phyloP scores from a whole-genome alignment of 2,329 filamentous ascomycete genomes.

The Bipolaris victoriae region DNA sequence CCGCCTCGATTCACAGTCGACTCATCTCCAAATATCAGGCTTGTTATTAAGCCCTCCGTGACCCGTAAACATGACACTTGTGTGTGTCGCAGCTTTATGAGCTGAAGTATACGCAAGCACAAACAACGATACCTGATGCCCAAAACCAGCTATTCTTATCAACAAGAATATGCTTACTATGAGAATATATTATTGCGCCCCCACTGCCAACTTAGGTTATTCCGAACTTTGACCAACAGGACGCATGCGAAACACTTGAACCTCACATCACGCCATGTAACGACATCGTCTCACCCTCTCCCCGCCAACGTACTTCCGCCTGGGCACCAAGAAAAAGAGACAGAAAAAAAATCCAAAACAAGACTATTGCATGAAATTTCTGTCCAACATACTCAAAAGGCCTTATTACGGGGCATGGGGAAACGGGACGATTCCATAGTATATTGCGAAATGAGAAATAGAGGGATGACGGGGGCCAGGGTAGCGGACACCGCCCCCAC shows the following conservation, averaged over 20 bases:
- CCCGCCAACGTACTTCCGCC: background rate
- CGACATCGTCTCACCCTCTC: background rate
- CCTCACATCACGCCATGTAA: background rate
- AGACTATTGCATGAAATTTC: background rate
- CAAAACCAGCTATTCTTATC: too few relatives aligned
- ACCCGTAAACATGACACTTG: too few relatives aligned
- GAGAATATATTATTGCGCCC: too few relatives aligned
- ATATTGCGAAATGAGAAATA: slow-evolving; percentile 1
- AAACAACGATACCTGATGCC: too few relatives aligned
- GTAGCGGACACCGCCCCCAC: background rate
- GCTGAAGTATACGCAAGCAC: too few relatives aligned
- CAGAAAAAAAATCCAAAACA: background rate
- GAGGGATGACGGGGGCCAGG: slow-evolving; percentile 1
- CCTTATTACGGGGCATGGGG: background rate
- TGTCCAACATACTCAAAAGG: background rate
- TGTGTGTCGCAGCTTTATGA: too few relatives aligned
- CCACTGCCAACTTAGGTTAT: background rate
- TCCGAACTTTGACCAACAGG: background rate
- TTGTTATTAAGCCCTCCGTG: too few relatives aligned
- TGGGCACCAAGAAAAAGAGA: background rate
- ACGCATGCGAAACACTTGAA: background rate
- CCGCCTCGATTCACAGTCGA: too few relatives aligned
- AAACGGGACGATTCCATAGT: background rate
- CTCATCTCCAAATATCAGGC: too few relatives aligned
- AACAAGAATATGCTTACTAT: too few relatives aligned